Base-by-base conservation (phyloP, 176 grass and related monocot genomes). In the Raddia distichophylla region DNA sequence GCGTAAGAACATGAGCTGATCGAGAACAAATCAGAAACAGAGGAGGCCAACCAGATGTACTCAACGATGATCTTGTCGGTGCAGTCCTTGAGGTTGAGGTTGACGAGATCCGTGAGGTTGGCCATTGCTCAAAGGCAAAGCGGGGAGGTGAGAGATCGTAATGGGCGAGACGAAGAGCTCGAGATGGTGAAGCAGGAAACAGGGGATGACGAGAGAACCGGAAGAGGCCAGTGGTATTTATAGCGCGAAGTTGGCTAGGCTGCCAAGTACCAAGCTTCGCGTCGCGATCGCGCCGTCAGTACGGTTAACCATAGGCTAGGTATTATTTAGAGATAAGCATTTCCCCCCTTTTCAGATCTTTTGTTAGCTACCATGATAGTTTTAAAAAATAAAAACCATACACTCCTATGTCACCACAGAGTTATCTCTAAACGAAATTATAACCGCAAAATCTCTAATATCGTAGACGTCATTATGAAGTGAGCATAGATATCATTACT, bases 11-110 rank as follows among this genome's bases (percentile, higher is more conserved):
- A 7, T 32, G 6, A 46, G 69, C 20, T 52, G 37, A 74, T 73
- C 15, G 63, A 15, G 17, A 63, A 48, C 47, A 73, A 69, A 85
- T 77, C 56, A 80, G 77, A 86, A 57, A n/a, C 50, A 80, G 49
- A 67, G 48, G 37, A 81, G 69, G 67, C 77, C 50, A 57, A 97
- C 95, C 92, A 97, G 51, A 97, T 90, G 83, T 97, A 97, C 51
- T 97, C 95, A 5, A 62, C 95, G 50, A 97, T 97, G 87, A 94
- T 64, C 64, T 84, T 97, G 33, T 97, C 81, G 9, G 86, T 91
- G 80, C 75, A 77, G 43, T 91, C 80, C 34, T 78, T 94, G 83
- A 97, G 92, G 86, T 94, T 86, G 58, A 97, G 92, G 90, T 94
- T 94, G 12, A 94, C 59, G 52, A 97, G 92, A 52, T 89, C 88